Conservation (phyloP, 2,329 filamentous ascomycete genomes). For the Aureobasidium sp. region DNA sequence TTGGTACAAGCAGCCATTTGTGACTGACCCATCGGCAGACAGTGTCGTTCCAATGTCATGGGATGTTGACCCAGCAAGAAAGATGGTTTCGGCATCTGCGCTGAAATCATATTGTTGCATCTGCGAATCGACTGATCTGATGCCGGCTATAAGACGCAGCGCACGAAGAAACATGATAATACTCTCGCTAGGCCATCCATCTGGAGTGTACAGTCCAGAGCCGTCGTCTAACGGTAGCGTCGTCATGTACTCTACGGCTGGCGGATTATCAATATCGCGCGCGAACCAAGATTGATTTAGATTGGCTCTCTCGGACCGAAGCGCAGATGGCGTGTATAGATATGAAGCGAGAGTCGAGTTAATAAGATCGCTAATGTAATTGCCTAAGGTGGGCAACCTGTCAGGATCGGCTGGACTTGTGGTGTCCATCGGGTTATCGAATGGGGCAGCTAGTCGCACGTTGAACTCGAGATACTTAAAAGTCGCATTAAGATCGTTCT, state of each 20-base stretch:
- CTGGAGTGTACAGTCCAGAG: conserved; percentile 39
- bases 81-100: conserved; percentile 46
- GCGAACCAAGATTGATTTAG: conserved; percentile 51
- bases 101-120: conserved; percentile 50
- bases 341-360: conserved; percentile 42
- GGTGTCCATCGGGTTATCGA: conserved; percentile 35
- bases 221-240: conserved; percentile 14
- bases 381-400: conserved; percentile 38
- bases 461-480: conserved; percentile 51
- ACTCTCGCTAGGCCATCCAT: conserved; percentile 59
- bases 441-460: conserved; percentile 48
- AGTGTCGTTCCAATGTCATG: conserved; percentile 28
- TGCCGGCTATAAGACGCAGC: conserved; percentile 49
- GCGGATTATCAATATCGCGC: conserved; percentile 35
- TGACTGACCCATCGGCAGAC: conserved; percentile 35
- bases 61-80: conserved; percentile 41
- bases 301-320: conserved; percentile 47
- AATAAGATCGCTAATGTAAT: conserved; percentile 43
- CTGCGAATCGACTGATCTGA: conserved; percentile 51
- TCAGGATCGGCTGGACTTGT: conserved; percentile 35
- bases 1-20: conserved; percentile 49
- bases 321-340: conserved; percentile 47
- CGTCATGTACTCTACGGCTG: conserved; percentile 41
- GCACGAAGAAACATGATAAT: conserved; percentile 49
- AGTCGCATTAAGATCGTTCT: conserved; percentile 48